A percentile compares a stretch with the other conserved stretches of the same genome.
These are phyloP conservation scores for Phalaenopsis aphrodite DNA, from an alignment of 106 monocot species.

Conservation along the genomic window DNA sequence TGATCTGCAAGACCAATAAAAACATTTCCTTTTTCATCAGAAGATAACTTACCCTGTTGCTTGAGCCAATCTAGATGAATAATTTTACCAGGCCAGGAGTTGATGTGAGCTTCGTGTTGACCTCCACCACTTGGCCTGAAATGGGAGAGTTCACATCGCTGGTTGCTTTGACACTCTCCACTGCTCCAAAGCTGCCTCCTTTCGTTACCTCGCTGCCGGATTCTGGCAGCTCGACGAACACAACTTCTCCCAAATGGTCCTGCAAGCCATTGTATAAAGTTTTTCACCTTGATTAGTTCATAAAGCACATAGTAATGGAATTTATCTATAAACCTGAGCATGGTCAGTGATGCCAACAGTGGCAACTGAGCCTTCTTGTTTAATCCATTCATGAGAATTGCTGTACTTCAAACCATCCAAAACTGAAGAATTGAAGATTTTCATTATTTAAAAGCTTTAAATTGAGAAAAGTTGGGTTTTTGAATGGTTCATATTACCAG, in stretches of 20 bases:
- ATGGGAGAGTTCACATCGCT: conserved; percentile 67
- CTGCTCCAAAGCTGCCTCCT: conserved; percentile 43
- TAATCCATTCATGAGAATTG: conserved; percentile 89
- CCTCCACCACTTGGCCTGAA: conserved; percentile 53
- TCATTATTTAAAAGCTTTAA: neutral
- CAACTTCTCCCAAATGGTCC: conserved; percentile 64
- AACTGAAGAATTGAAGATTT: conserved; percentile 29
- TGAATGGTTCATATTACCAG: conserved; percentile 18
- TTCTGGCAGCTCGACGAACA: conserved; percentile 64
- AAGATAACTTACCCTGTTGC: neutral
- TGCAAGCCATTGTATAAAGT: neutral
- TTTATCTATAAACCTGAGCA: conserved; percentile 54
- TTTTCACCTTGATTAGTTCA: neutral
- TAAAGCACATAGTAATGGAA: neutral
- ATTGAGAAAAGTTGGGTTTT: neutral
- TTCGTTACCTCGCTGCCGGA: conserved; percentile 24
- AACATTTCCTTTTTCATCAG: neutral
- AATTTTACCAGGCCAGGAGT: conserved; percentile 50
- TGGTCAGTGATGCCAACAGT: conserved; percentile 96
- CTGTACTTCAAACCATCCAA: conserved; percentile 76
- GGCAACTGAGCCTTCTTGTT: conserved; percentile 76
- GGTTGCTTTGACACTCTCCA: conserved; percentile 79
- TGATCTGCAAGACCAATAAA: conserved; percentile 35
- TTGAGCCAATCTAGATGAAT: neutral
- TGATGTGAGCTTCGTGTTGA: conserved; percentile 44